phyloP scores from a whole-genome alignment of 805 yeast genomes.

The Lipomyces kockii region DNA sequence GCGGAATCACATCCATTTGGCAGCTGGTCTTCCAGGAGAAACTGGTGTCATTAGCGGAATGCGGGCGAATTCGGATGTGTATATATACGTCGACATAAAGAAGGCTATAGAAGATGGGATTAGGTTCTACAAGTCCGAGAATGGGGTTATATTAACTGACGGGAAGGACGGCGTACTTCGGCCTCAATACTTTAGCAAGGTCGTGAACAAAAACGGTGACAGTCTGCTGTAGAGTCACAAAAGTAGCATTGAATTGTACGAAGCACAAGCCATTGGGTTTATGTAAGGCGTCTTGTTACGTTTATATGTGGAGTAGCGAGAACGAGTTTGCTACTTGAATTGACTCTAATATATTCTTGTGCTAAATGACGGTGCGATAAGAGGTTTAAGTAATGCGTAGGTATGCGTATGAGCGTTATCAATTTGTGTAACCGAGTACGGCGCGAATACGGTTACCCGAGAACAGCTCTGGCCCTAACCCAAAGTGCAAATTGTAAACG shows the following conservation, averaged over 20 bases:
- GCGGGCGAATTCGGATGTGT: slow-evolving; percentile 59
- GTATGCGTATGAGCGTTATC: no score
- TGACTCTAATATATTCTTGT: not conserved
- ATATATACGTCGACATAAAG: slow-evolving; percentile 65
- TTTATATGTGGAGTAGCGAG: not conserved
- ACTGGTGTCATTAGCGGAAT: slow-evolving; percentile 70
- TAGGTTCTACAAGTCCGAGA: slow-evolving; percentile 64
- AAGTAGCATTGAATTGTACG: not conserved
- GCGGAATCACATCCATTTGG: slow-evolving; percentile 86
- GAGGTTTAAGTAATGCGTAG: no score
- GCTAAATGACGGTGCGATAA: no score
- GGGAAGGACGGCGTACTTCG: slow-evolving; percentile 65
- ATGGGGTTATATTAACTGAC: slow-evolving; percentile 72
- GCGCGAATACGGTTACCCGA: not conserved
- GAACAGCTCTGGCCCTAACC: not conserved
- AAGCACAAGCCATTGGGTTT: no score
- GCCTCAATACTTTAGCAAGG: slow-evolving; percentile 50
- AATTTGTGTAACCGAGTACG: not conserved
- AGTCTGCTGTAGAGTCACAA: not conserved
- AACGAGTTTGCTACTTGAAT: not conserved
- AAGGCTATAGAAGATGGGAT: slow-evolving; percentile 54
- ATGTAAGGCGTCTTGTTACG: not conserved
- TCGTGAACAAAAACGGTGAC: slow-evolving; percentile 45
- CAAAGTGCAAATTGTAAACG: not conserved
- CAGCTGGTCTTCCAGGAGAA: slow-evolving; percentile 59